Evolutionary conservation across 176 grass and related monocot species (phyloP).

Genomic region (Aegilops longissima): DNA sequence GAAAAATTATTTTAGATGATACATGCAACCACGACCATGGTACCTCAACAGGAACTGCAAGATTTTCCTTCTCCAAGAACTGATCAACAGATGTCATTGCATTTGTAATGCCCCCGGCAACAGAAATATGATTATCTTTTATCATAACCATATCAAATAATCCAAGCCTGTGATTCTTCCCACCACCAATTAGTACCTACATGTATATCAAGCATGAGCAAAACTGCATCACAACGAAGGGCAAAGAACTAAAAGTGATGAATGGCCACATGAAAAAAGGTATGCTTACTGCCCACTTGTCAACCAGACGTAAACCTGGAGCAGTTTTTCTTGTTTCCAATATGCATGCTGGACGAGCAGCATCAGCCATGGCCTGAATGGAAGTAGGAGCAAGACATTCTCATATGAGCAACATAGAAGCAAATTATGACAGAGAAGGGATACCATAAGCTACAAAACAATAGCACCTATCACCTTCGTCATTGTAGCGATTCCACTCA

Average conservation of each 20-base stretch:
- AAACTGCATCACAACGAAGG: background rate
- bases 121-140: constrained; percentile 99
- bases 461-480: constrained; percentile 61
- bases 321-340: constrained; percentile 96
- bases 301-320: constrained; percentile 85
- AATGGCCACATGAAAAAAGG: background rate
- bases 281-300: constrained; percentile 87
- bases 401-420: background rate
- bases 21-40: background rate
- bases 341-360: constrained; percentile 82
- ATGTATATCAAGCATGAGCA: background rate
- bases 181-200: constrained; percentile 90
- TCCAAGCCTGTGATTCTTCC: constrained; percentile 96
- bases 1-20: background rate
- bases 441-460: background rate
- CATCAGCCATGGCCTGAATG: constrained; percentile 83
- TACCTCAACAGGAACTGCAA: constrained; percentile 93
- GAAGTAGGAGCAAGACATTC: background rate
- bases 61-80: constrained; percentile 61
- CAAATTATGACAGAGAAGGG: constrained; percentile 8
- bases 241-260: constrained; percentile 1
- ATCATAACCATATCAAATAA: constrained; percentile 99
- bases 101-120: constrained; percentile 80
- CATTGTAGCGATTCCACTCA: constrained; percentile 95
- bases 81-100: constrained; percentile 86